Percentiles rank a stretch among this genome's conserved stretches.
Evolutionary conservation across 2,329 filamentous ascomycete species (phyloP).

Genomic region (Ceratocystis huliohia): DNA sequence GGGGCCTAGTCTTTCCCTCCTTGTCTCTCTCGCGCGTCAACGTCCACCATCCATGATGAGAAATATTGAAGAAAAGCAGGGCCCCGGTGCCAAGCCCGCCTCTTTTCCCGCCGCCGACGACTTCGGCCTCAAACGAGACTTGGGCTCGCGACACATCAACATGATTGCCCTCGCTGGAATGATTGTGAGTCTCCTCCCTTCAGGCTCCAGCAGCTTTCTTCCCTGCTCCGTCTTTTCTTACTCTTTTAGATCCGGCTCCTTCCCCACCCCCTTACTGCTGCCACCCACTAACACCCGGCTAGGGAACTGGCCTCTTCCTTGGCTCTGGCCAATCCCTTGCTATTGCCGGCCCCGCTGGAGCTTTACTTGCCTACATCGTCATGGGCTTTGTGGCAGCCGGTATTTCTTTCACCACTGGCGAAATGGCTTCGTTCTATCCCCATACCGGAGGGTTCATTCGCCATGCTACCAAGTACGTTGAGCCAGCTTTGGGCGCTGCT

Average conservation of each 20-base stretch:
- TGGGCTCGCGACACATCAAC: constrained; percentile 27
- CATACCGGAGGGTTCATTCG: constrained; percentile 26
- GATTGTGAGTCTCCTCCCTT: constrained; percentile 12
- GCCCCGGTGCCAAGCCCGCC: background rate
- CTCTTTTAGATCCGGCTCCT: background rate
- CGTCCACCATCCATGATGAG: background rate
- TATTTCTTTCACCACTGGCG: constrained; percentile 38
- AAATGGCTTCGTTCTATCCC: constrained; percentile 27
- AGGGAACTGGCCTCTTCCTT: constrained; percentile 36
- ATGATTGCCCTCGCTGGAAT: constrained; percentile 32
- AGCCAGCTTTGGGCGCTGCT: constrained; percentile 26
- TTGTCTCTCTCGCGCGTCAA: background rate
- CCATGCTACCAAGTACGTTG: constrained; percentile 27
- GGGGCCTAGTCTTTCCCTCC: background rate
- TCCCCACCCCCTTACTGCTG: background rate
- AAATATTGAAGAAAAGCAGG: background rate
- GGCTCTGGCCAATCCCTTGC: constrained; percentile 39
- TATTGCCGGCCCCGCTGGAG: constrained; percentile 34
- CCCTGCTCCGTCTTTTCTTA: background rate
- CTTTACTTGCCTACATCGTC: constrained; percentile 32
- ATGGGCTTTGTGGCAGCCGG: constrained; percentile 40
- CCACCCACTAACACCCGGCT: constrained; percentile 21
- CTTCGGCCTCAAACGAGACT: constrained; percentile 21
- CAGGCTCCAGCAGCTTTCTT: background rate
- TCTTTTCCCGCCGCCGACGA: background rate